Evolutionary conservation across 2,329 filamentous ascomycete species (phyloP), one percentile per base, ranked within the genome.

Genomic region (Sporothrix globosa): DNA sequence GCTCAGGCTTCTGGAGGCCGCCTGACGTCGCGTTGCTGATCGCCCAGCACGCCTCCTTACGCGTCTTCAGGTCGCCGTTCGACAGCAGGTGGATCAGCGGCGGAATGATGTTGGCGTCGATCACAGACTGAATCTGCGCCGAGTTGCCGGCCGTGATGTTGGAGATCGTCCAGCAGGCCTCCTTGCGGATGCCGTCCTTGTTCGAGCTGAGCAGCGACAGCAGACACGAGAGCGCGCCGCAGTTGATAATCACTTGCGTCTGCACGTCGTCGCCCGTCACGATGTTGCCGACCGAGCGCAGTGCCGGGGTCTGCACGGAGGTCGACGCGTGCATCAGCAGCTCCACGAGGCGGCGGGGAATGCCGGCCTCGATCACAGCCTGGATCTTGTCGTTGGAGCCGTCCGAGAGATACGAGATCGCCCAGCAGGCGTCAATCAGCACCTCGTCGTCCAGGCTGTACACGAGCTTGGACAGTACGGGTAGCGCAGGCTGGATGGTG

Each of bases 181-280:
- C 96, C 86, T 99, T 99, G 75, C 96, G 93, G 75, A 99, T 99
- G 34, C 96, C 96, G 78, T 99, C 96, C 87, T 99, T 99, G 78
- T 92, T 96, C 48, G 95, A 98, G 86, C 94, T 95, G 73, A 99
- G 85, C 21, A 99, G 90, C 48, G 94, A 96, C 67, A 98, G 85
- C n/a, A 99, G 88, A 74, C 94, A 96, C 54, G 94, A 90, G 61
- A 99, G 87, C 75, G 96, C 91, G 72, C 96, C 95, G 77, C 94
- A 97, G 88, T 99, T 99, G 82, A 99, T 99, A 81, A 99, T 97
- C 75, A 99, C 93, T 82, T 99, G 96, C 30, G 96, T 99, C 84
- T 99, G 96, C 54, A 99, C 92, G 79, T 99, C 96, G 79, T 99
- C 96, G 75, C 96, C 96, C 56, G 96, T 99, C 68, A 99, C 96